These are phyloP conservation scores for Calonectria ilicicola DNA, from an alignment of 2,329 filamentous ascomycete species.

Conservation along the genomic window DNA sequence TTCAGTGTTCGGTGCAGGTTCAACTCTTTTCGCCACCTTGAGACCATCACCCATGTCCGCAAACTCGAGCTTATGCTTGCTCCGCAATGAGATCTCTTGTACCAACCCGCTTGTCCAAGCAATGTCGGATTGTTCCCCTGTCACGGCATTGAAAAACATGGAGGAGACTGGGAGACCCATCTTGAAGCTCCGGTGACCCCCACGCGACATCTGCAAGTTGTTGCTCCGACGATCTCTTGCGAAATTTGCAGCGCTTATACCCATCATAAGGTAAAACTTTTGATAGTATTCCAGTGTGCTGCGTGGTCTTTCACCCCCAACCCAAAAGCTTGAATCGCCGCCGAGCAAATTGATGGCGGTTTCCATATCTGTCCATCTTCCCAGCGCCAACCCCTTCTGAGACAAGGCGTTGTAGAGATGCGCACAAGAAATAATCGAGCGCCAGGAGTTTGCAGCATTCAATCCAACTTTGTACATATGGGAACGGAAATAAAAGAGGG, in stretches of 20 bases:
- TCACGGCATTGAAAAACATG: conserved; percentile 50
- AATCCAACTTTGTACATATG: conserved; percentile 51
- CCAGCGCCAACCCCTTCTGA: conserved; percentile 44
- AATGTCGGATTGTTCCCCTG: conserved; percentile 28
- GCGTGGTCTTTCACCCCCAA: conserved; percentile 49
- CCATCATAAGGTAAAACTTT: conserved; percentile 53
- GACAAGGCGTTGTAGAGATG: conserved; percentile 58
- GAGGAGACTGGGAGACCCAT: conserved; percentile 46
- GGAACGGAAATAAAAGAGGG: conserved; percentile 50
- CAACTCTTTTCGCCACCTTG: not conserved
- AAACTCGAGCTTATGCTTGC: conserved; percentile 35
- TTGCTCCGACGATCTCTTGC: not conserved
- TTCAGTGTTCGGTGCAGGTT: conserved; percentile 2
- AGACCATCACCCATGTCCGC: not conserved
- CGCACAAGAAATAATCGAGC: conserved; percentile 49
- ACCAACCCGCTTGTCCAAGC: conserved; percentile 49
- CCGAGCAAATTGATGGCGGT: conserved; percentile 43
- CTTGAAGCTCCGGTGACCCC: conserved; percentile 43
- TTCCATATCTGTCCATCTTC: conserved; percentile 56
- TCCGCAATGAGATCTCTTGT: conserved; percentile 48
- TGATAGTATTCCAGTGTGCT: conserved; percentile 48
- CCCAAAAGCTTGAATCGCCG: conserved; percentile 49
- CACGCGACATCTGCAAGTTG: conserved; percentile 32
- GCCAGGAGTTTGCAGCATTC: conserved; percentile 51
- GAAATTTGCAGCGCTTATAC: conserved; percentile 43